Evolutionary conservation across 805 yeast genomes (phyloP).

Genomic region (Saccharomyces mikatae): DNA sequence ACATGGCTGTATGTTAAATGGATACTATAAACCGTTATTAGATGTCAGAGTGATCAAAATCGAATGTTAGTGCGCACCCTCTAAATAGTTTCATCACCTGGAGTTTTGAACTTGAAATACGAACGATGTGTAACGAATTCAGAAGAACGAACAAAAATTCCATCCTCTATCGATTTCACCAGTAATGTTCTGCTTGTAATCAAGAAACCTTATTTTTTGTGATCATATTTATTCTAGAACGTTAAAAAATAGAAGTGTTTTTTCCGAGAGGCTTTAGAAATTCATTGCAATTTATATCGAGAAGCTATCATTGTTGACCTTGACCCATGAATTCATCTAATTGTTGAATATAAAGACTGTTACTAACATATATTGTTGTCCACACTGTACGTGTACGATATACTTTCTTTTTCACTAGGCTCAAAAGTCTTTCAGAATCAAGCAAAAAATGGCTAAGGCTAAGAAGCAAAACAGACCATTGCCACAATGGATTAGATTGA

Average conservation of each 20-base stretch:
- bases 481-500: slow-evolving; percentile 99
- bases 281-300: background rate
- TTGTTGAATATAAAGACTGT: background rate
- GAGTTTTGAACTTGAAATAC: background rate
- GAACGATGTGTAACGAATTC: too few species aligned
- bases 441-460: slow-evolving; percentile 98
- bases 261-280: background rate
- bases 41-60: background rate
- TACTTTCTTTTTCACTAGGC: slow-evolving; percentile 39
- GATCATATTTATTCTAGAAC: background rate
- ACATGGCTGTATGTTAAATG: background rate
- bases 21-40: background rate
- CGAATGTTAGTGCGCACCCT: background rate
- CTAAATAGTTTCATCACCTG: background rate
- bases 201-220: too few species aligned
- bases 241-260: background rate
- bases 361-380: background rate
- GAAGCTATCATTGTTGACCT: background rate
- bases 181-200: too few species aligned
- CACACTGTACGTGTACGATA: background rate
- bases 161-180: too few species aligned
- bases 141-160: too few species aligned
- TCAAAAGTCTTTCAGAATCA: slow-evolving; percentile 92
- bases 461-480: slow-evolving; percentile 98
- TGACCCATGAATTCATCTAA: background rate